Conservation (phyloP, 208 protist genomes). For the Trypanosoma rangeli region DNA sequence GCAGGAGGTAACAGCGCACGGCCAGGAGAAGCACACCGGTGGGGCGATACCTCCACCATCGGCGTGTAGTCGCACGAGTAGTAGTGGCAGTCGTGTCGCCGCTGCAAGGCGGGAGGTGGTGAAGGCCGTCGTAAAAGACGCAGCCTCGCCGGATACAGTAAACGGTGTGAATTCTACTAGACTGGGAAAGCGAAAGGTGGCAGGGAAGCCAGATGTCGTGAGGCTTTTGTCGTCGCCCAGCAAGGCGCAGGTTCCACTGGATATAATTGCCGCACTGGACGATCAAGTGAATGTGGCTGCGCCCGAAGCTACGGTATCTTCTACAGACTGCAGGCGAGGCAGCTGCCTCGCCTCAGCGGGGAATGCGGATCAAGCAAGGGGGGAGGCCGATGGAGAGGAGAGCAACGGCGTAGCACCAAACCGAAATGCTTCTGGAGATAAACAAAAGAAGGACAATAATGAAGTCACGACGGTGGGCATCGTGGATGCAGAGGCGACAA, state of each 20-base stretch:
- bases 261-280: not conserved
- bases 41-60: not conserved
- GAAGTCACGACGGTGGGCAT: not conserved
- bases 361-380: not conserved
- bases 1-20: not conserved
- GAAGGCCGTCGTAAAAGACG: not conserved
- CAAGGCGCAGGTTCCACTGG: slow-evolving; percentile 7
- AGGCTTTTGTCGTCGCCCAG: not conserved
- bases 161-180: not conserved
- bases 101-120: not conserved
- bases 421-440: not conserved
- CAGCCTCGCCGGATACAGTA: not conserved
- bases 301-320: not conserved
- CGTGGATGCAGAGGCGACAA: not conserved
- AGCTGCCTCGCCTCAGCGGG: not conserved
- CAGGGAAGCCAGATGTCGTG: not conserved
- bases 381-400: not conserved
- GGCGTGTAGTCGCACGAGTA: not conserved
- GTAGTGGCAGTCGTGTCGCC: not conserved
- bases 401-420: not conserved
- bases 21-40: not conserved
- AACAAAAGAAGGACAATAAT: not conserved
- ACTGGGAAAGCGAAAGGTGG: not conserved
- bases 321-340: not conserved
- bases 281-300: not conserved